Evolutionary conservation across 805 yeast species (phyloP), one percentile per base, ranked within the genome.

Genomic region (Candida easanensis): DNA sequence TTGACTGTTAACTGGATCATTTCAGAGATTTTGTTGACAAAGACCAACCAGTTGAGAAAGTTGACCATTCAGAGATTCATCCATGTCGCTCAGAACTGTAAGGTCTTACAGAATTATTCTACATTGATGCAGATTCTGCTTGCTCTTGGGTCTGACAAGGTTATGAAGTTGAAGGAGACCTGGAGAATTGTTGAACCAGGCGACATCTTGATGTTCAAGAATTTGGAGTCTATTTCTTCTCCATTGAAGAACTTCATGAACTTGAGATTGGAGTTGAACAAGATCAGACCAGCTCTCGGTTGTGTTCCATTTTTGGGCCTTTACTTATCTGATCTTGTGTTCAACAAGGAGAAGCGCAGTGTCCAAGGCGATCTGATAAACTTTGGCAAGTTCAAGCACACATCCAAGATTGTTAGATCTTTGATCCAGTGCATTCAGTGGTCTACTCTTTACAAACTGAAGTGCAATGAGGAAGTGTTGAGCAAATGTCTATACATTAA

Each of bases 301-400:
- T 82, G 95, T 53, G 80, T 91, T 39, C 98, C 99, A 18, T 91
- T 90, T 61, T 77, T 90, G 41, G 97, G 95, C 1, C 70, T 91
- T 23, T 89, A 88, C 55, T 62, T 91, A 36, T 82, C 90, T 4
- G 98, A 91, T 60, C 70, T 91, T 54, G 79, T 87, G 0, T 78
- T 84, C 56, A 88, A 88, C 60, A 62, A 69, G 25, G 70, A 68
- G 42, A 70, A 69, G 45, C 55, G 58, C 34, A 58, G 58, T 22
- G 52, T 46, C 2, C 60, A 60, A 17, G 64, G 61, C 13, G 54
- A 66, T 27, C 56, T 40, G 42, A 74, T 91, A 49, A 89, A 90
- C 59, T 82, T 90, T 58, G 80, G 84, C 37, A 84, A 88, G 51
- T 86, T 85, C 64, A 73, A 83, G 48, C 80, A 83, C 4, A 74